A percentile compares a stretch with the other conserved stretches of the same genome.
phyloP scores from a whole-genome alignment of 768 basidiomycete species.

The Mrakia gelida region DNA sequence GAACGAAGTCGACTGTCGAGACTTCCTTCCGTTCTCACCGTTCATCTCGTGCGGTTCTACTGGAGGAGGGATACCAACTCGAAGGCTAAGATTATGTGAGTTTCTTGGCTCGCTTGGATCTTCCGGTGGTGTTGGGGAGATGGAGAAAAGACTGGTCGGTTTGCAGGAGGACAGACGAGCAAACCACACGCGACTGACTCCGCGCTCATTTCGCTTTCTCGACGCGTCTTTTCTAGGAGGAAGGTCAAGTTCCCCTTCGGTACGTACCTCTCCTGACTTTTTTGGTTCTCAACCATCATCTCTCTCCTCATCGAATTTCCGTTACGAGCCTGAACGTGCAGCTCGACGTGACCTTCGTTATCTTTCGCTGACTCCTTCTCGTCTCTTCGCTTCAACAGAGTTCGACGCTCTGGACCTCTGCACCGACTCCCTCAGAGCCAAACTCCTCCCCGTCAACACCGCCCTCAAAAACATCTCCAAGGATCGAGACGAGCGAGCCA shows the following conservation, averaged over 20 bases:
- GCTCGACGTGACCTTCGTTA: too few species aligned
- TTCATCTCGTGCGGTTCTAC: slow-evolving; percentile 94
- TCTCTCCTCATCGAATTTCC: too few species aligned
- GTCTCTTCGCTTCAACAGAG: not conserved
- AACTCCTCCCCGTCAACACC: slow-evolving; percentile 64
- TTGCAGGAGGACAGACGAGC: too few species aligned
- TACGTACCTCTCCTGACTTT: too few species aligned
- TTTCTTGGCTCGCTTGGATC: not conserved
- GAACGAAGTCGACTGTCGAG: slow-evolving; percentile 76
- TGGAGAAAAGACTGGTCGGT: not conserved
- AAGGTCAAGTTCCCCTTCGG: slow-evolving; percentile 86
- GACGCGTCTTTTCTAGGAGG: slow-evolving; percentile 40
- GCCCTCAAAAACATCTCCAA: slow-evolving; percentile 75
- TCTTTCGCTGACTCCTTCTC: not conserved
- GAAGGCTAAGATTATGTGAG: slow-evolving; percentile 90
- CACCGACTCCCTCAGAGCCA: slow-evolving; percentile 70
- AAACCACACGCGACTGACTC: too few species aligned
- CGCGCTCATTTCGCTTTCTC: not conserved
- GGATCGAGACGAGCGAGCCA: slow-evolving; percentile 74
- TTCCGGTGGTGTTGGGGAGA: too few species aligned
- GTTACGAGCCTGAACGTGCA: too few species aligned
- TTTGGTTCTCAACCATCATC: too few species aligned
- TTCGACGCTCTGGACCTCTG: slow-evolving; percentile 33
- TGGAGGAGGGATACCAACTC: slow-evolving; percentile 79
- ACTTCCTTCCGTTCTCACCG: slow-evolving; percentile 65